Evolutionary conservation across 2,329 filamentous ascomycete species (phyloP), one percentile per base, ranked within the genome.

Genomic region (Penicillium sp.): DNA sequence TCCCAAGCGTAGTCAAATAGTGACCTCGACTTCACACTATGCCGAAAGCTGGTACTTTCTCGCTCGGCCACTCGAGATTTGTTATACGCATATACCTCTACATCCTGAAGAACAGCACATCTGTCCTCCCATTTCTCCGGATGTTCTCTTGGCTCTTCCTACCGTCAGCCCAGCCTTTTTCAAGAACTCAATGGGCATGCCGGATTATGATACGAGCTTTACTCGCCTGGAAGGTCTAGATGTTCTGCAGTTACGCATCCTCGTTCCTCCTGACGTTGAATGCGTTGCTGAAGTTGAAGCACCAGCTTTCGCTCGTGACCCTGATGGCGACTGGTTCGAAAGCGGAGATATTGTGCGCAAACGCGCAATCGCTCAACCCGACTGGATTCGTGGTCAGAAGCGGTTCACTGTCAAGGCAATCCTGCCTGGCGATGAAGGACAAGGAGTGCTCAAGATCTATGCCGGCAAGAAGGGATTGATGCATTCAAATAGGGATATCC

Each of bases 401-500:
- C 86, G 91, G 28, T 97, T 96, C 71, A 96, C 91, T 0, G 81
- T 99, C 67, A 99, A 99, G 73, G 94, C 91, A 1, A 77, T 97
- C 16, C 79, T 99, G 0, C 93, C 95, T 1, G 89, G 91, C 24
- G 93, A 97, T 64, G 93, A 97, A 74, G 92, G 92, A 12, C 87
- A 90, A 43, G 94, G 90, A 43, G 83, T 88, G 12, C 77, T 99
- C 57, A 97, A 95, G 71, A 79, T 99, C 35, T 99, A 97, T 71
- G 93, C 92, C 12, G 94, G 95, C 59, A 94, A 92, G 72, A 86
- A 92, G 61, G 95, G 95, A 0, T 80, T 99, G 55, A 97, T 97
- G 92, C 94, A 97, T 75, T 95, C 90, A 61, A 93, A 94, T 78
- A 94, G 94, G 71, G 90, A 97, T 69, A 97, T 97, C 55, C 92